Evolutionary conservation across 2,329 filamentous ascomycete species (phyloP).

Genomic region (Ilyonectria mors-panacis): DNA sequence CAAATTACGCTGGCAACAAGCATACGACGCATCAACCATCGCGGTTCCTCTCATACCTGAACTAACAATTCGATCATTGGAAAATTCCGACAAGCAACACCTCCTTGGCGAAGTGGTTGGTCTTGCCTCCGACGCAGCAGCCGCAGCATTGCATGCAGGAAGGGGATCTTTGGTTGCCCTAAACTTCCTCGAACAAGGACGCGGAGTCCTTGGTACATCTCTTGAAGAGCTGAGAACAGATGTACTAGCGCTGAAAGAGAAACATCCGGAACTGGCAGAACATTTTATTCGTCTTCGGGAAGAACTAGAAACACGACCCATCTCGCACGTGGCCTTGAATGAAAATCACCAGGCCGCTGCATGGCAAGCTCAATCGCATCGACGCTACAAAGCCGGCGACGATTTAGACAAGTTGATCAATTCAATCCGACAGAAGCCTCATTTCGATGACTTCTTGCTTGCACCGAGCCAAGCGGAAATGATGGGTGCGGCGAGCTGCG

Average conservation of each 20-base stretch:
- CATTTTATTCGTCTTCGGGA: neutral
- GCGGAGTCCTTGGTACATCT: conserved; percentile 15
- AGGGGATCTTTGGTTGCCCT: neutral
- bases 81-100: conserved; percentile 18
- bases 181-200: conserved; percentile 19
- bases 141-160: conserved; percentile 1
- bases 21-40: neutral
- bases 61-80: neutral
- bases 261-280: conserved; percentile 2
- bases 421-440: neutral
- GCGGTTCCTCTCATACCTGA: neutral
- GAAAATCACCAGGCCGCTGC: neutral
- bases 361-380: neutral
- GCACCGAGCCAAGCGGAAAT: neutral
- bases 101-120: neutral
- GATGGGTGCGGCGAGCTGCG: neutral
- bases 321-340: neutral
- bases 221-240: conserved; percentile 17
- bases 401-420: conserved; percentile 28
- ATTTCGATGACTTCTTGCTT: neutral
- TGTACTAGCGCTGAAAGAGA: neutral
- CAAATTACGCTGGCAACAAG: neutral
- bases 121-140: conserved; percentile 13
- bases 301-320: neutral
- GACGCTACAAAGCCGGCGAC: neutral